phyloP scores from a whole-genome alignment of 2,329 filamentous ascomycete genomes.

The Curvularia sp. region DNA sequence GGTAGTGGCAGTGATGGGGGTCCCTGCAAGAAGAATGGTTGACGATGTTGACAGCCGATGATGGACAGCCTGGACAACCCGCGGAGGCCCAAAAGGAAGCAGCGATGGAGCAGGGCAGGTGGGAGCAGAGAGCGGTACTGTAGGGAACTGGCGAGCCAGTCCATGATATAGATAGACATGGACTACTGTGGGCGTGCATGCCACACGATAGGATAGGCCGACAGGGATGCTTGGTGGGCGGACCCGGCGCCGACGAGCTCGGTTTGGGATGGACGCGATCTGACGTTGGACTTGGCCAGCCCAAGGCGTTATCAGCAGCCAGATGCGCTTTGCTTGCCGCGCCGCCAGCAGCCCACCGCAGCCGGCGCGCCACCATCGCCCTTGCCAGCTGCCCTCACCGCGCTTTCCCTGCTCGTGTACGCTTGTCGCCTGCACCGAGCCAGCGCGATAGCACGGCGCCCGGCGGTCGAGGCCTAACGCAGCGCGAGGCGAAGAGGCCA shows the following conservation, averaged over 20 bases:
- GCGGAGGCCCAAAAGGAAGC: background rate
- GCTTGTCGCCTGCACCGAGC: background rate
- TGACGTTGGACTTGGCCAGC: constrained; percentile 14
- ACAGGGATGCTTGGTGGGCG: constrained; percentile 22
- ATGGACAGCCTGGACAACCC: background rate
- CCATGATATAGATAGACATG: constrained; percentile 20
- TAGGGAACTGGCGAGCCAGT: constrained; percentile 7
- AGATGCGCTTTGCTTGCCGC: background rate
- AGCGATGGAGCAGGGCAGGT: background rate
- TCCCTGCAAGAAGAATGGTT: background rate
- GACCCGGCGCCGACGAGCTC: constrained; percentile 13
- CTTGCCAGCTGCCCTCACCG: constrained; percentile 8
- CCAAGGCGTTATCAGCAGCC: constrained; percentile 10
- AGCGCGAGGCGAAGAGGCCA: background rate
- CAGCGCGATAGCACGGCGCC: background rate
- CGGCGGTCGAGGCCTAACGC: constrained; percentile 2
- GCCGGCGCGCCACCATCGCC: background rate
- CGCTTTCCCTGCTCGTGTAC: constrained; percentile 3
- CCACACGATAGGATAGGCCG: constrained; percentile 18
- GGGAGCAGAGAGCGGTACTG: background rate
- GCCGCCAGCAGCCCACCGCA: background rate
- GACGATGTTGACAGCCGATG: background rate
- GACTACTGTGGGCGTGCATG: constrained; percentile 4
- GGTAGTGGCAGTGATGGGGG: background rate
- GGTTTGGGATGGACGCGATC: constrained; percentile 3